Conservation (phyloP, 768 basidiomycete genomes). For the Cystobasidiopsis lactophilus region DNA sequence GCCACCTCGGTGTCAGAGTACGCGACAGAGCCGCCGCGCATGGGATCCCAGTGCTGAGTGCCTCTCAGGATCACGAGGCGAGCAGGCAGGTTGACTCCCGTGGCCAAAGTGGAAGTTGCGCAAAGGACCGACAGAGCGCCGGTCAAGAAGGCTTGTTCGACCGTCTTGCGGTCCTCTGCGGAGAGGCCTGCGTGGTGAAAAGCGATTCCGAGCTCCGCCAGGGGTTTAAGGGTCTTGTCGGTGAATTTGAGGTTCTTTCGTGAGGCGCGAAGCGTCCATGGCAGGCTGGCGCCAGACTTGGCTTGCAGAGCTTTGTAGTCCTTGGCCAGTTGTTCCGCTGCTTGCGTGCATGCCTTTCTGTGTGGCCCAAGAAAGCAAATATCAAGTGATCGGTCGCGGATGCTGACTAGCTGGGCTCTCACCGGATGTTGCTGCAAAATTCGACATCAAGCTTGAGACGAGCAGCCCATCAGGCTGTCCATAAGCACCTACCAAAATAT, state of each 20-base stretch:
- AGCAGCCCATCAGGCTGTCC: no score
- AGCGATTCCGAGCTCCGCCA: conserved; percentile 49
- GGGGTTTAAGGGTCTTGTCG: conserved; percentile 39
- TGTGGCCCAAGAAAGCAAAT: neutral
- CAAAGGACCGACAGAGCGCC: conserved; percentile 30
- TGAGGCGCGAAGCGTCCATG: conserved; percentile 41
- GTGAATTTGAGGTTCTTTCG: conserved; percentile 33
- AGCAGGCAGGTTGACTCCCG: conserved; percentile 88
- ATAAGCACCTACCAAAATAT: conserved; percentile 61
- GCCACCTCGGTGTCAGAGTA: conserved; percentile 81
- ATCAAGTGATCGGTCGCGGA: neutral
- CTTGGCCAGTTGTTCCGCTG: conserved; percentile 56
- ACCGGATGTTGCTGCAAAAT: no score
- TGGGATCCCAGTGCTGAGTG: conserved; percentile 45
- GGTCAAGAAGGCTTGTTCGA: conserved; percentile 50
- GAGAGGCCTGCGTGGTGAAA: conserved; percentile 78
- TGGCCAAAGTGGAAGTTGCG: conserved; percentile 55
- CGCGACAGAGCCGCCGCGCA: conserved; percentile 42
- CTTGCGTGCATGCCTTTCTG: conserved; percentile 24
- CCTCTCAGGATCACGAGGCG: conserved; percentile 86
- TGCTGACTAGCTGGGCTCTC: no score
- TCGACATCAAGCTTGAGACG: no score
- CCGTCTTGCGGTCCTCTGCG: conserved; percentile 44
- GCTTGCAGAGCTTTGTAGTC: conserved; percentile 32
- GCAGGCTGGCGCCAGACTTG: conserved; percentile 30